Evolutionary conservation across 2,329 filamentous ascomycete genomes (phyloP), one percentile per base, ranked within the genome.

Genomic region (Cytospora leucostoma): DNA sequence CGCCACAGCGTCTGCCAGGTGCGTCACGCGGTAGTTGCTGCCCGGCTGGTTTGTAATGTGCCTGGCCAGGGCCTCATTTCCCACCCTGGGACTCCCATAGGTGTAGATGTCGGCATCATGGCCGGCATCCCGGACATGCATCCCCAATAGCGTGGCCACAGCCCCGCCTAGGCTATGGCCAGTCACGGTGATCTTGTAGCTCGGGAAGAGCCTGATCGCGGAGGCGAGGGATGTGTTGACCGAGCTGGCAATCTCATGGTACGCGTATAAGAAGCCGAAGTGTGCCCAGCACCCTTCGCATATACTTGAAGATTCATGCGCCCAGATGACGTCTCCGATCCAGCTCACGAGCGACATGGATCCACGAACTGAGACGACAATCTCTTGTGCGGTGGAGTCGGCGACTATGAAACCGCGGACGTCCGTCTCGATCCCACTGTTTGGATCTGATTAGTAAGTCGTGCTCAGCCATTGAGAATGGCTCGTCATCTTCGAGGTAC

Each of bases 91-190:
- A 21, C 84, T 80, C 65, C 89, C 89, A 75, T 83, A 92, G 1
- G 84, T 87, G 79, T 87, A 90, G 49, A 90, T 69, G 68, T 88
- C 85, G 58, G 78, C 73, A 1, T 74, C 67, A 63, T 76, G 74
- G 50, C 82, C 84, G 10, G 72, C 70, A 4, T 73, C 72, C 50
- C 87, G 82, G 27, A 90, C 75, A 68, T 84, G 79, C 0, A 81
- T 84, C 0, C 80, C 84, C 0, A 80, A 87, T 4, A 92, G 72
- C 10, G 82, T 84, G 38, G 83, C 86, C 3, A 91, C 77, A 8
- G 87, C 87, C 35, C 79, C 89, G 56, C 89, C 89, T 4, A 92
- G 83, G 12, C 85, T 89, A 77, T 91, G 88, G 37, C 89, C 89
- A 0, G 87, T 87, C 17, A 82, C 74, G 19, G 88, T 71, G 70